Base-by-base conservation (phyloP, 139 green algal species). In the Gonium pectorale region DNA sequence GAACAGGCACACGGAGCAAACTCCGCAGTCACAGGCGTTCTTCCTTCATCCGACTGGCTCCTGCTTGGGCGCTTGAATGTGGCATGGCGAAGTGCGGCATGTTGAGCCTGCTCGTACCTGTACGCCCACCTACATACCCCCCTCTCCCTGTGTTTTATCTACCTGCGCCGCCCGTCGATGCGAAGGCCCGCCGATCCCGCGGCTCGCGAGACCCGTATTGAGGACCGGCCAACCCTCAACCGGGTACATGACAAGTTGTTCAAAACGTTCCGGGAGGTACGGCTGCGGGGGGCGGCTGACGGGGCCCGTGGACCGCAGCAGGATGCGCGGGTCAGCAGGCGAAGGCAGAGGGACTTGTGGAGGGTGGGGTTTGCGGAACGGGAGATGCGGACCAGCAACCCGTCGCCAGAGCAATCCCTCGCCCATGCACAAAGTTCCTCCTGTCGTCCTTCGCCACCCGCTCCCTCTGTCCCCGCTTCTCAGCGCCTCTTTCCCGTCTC, bases 171-270 rank as follows among this genome's bases (percentile, higher is more conserved):
- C n/a, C n/a, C n/a, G n/a, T n/a, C n/a, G n/a, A n/a, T n/a, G n/a
- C 7, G 13, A 27, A 85, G 64, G 64, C 79, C 63, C 19, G 6
- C 46, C 21, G 79, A 78, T 27, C 54, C 60, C 7, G 62, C 52
- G 7, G 49, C 78, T 17, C 35, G 83, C 11, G 72, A 77, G 51
- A 80, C 49, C 19, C 54, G 64, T 9, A 29, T 46, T 33, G 59
- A 81, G 52, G 83, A 88, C 63, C 63, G 83, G 1, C 72, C 72
- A 46, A 62, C 52, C 1, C 6, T 88, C 0, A 6, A 40, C 29
- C 46, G 40, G 5, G 62, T 88, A 21, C 63, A 83, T 37, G 83
- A 88, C 72, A 88, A 83, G 83, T 51, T 88, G 37, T 85, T 85
- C 46, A 85, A 56, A 11, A 54, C 63, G 22, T 43, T 44, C 46